Percentiles rank a stretch among this genome's conserved stretches.
Evolutionary conservation across 306 rosid genomes (phyloP).

Genomic region (Lathyrus tuberosus): DNA sequence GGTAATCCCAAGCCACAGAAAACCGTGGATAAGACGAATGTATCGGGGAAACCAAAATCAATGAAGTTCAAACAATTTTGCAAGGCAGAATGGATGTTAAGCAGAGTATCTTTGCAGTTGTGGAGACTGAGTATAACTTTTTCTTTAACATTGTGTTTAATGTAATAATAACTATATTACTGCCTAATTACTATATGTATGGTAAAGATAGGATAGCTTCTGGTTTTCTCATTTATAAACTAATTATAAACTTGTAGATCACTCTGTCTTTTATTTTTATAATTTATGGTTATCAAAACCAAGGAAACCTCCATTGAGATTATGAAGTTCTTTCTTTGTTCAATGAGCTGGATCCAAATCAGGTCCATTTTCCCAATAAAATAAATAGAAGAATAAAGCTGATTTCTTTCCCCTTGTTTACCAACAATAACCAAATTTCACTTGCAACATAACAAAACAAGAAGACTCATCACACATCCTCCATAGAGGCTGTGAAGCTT

Average conservation of each 20-base stretch:
- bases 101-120: not conserved
- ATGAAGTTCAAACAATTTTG: not conserved
- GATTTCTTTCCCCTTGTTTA: not conserved
- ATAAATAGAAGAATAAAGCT: not conserved
- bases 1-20: not conserved
- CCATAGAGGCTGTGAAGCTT: constrained; percentile 21
- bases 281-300: not conserved
- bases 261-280: not conserved
- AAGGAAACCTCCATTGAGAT: not conserved
- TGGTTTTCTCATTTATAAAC: not conserved
- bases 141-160: not conserved
- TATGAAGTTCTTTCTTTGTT: not conserved
- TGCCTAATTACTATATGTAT: not conserved
- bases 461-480: constrained; percentile 17
- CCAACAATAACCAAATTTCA: constrained; percentile 16
- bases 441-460: not conserved
- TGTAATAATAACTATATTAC: not conserved
- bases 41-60: too few species aligned
- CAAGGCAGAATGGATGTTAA: not conserved
- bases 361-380: not conserved
- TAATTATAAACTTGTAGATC: not conserved
- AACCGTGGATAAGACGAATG: not conserved
- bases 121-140: not conserved
- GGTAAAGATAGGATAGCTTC: not conserved
- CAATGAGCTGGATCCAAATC: not conserved